phyloP scores from a whole-genome alignment of 2,329 filamentous ascomycete genomes.

The Xylariaceae sp. region DNA sequence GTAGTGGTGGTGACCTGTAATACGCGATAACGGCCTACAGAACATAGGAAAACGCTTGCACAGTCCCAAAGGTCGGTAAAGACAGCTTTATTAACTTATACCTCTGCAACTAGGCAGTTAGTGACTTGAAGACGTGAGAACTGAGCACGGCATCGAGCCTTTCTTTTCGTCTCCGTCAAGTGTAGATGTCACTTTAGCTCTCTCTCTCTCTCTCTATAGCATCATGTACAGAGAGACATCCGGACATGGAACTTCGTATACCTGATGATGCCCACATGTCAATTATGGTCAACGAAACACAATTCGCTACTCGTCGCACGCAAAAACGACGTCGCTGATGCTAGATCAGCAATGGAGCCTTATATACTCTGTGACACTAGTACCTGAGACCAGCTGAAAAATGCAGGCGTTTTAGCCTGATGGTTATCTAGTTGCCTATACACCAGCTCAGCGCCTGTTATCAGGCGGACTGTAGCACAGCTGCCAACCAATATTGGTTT shows the following conservation, averaged over 20 bases:
- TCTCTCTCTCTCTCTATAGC: too few species aligned
- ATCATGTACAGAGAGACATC: background rate
- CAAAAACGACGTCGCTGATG: too few species aligned
- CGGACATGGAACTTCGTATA: background rate
- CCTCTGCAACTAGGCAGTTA: too few species aligned
- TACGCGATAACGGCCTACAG: too few species aligned
- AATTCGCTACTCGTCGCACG: background rate
- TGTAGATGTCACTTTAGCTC: background rate
- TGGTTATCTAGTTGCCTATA: slow-evolving; percentile 8
- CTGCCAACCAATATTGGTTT: slow-evolving; percentile 26
- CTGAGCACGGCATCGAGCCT: background rate
- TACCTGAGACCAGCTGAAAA: background rate
- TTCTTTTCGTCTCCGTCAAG: background rate
- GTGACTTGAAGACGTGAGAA: background rate
- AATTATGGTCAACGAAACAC: background rate
- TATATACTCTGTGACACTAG: too few species aligned
- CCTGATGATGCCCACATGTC: background rate
- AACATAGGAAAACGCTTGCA: too few species aligned
- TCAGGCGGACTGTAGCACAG: slow-evolving; percentile 17
- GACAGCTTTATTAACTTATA: too few species aligned
- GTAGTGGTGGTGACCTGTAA: too few species aligned
- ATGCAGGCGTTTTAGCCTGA: background rate
- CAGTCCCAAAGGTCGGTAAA: too few species aligned
- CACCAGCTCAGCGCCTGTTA: slow-evolving; percentile 16
- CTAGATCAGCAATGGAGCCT: too few species aligned